Conservation (phyloP, 2,329 filamentous ascomycete species). For the Venturia aucupariae region DNA sequence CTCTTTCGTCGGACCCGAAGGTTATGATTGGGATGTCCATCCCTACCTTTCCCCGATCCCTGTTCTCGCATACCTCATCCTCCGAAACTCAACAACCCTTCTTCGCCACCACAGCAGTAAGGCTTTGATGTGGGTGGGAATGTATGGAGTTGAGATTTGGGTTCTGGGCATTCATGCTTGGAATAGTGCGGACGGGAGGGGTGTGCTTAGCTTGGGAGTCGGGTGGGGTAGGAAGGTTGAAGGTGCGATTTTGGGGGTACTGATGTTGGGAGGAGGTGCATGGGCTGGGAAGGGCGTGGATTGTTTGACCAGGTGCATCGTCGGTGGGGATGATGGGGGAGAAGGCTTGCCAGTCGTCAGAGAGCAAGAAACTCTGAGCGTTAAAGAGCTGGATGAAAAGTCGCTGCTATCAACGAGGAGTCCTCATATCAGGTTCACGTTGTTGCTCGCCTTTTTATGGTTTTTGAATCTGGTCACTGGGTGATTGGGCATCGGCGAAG, state of each 20-base stretch:
- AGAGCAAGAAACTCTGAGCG: no score
- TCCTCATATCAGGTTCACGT: no score
- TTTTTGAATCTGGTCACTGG: no score
- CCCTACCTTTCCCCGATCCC: constrained; percentile 47
- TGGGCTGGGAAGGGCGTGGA: constrained; percentile 24
- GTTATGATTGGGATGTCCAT: constrained; percentile 41
- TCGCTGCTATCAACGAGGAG: no score
- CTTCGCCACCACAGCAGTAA: constrained; percentile 37
- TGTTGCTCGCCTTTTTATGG: no score
- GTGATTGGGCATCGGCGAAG: no score
- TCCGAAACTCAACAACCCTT: constrained; percentile 40
- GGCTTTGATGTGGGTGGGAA: constrained; percentile 46
- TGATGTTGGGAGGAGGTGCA: constrained; percentile 36
- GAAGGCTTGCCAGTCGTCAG: no score
- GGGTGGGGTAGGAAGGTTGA: constrained; percentile 29
- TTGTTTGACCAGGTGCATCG: no score
- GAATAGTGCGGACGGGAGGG: constrained; percentile 50
- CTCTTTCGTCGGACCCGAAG: constrained; percentile 25
- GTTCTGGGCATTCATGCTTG: constrained; percentile 53
- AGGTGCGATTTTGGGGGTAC: constrained; percentile 29
- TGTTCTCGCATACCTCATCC: constrained; percentile 41
- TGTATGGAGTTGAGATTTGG: constrained; percentile 50
- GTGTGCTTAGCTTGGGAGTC: constrained; percentile 35
- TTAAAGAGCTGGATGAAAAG: no score
- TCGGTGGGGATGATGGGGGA: no score